Conservation (phyloP, 345 rosid species). For the Syzygium oleosum region DNA sequence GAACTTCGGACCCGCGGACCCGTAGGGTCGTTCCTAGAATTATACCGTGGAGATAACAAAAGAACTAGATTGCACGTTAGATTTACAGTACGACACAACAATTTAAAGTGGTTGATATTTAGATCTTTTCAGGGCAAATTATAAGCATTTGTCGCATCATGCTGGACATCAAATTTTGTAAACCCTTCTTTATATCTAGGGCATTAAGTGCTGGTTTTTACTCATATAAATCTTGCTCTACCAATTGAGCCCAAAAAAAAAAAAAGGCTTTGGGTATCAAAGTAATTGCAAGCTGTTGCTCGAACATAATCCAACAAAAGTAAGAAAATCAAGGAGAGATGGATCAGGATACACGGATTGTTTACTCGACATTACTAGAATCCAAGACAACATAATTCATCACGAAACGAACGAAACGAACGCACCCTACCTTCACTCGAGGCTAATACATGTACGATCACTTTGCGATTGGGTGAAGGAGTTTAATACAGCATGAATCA, state of each 20-base stretch:
- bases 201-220: not conserved
- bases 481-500: not conserved
- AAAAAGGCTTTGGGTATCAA: not conserved
- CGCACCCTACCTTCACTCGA: not conserved
- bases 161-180: not conserved
- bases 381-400: not conserved
- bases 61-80: not conserved
- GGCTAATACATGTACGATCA: not conserved
- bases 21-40: not conserved
- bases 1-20: accelerated
- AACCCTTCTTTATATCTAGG: not conserved
- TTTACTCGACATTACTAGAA: not conserved
- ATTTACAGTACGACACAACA: not conserved
- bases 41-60: accelerated
- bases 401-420: not conserved
- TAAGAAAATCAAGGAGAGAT: not conserved
- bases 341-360: not conserved
- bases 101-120: not conserved
- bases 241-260: not conserved
- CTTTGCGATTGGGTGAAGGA: not conserved
- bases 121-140: accelerated
- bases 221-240: not conserved
- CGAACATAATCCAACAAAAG: not conserved
- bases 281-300: not conserved
- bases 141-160: not conserved